These are phyloP conservation scores for Urochloa ruziziensis DNA, from an alignment of 176 grass and related monocot genomes.

Conservation along the genomic window DNA sequence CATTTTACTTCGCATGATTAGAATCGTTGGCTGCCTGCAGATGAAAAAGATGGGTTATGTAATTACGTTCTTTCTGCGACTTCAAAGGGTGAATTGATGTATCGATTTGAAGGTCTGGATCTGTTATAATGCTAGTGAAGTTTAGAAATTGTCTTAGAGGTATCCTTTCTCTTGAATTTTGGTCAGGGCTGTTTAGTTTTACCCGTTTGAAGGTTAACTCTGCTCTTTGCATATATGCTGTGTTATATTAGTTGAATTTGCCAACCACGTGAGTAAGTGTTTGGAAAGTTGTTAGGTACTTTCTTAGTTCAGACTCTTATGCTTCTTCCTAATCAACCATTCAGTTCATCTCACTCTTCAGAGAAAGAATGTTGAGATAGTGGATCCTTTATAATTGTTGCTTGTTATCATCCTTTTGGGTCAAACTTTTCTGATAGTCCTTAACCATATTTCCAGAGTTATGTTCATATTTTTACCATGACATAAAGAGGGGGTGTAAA, in stretches of 20 bases:
- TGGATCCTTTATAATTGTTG: not conserved
- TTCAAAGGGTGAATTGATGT: constrained; percentile 61
- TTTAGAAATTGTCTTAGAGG: constrained; percentile 71
- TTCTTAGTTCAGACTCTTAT: not conserved
- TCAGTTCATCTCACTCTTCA: not conserved
- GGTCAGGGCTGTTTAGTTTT: not conserved
- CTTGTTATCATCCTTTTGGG: not conserved
- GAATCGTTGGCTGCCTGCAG: constrained; percentile 31
- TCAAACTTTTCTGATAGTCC: constrained; percentile 28
- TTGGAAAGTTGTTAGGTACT: not conserved
- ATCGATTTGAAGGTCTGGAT: constrained; percentile 49
- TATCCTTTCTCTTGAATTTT: constrained; percentile 67
- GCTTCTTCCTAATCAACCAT: not conserved
- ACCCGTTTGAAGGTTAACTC: not conserved
- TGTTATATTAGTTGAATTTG: not conserved
- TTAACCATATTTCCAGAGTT: constrained; percentile 69
- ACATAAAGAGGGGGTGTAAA: constrained; percentile 78
- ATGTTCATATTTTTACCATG: constrained; percentile 58
- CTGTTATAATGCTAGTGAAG: constrained; percentile 47
- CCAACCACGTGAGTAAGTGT: not conserved
- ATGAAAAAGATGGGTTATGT: constrained; percentile 59
- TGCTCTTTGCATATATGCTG: not conserved
- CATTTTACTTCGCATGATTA: constrained; percentile 2
- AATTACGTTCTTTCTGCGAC: constrained; percentile 68
- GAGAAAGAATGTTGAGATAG: not conserved